Evolutionary conservation across 1,139 yeast genomes (phyloP), one percentile per base, ranked within the genome.

Genomic region (Sugiyamaella grinbergsii): DNA sequence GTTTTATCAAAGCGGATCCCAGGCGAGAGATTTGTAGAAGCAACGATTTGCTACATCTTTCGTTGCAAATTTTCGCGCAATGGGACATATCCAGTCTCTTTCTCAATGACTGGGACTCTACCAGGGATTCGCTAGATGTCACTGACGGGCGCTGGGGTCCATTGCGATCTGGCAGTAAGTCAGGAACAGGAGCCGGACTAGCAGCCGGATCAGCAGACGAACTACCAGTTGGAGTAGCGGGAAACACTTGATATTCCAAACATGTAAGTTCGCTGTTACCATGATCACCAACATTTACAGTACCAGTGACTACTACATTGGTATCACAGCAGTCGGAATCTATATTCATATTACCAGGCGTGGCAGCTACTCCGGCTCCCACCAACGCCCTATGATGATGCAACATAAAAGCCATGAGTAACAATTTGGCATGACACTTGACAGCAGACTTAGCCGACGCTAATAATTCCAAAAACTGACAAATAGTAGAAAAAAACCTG

Each of bases 391-490:
- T 43, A 38, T 57, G 57, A 40, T 58, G 61, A 43, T 53, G 51
- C 33, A 61, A 45, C 62, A 61, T 58, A 36, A 56, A 58, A 16
- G 61, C 65, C 54, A 61, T 57, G 16, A 61, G 53, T 7, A 61
- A 36, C 51, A 60, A 46, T 44, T 61, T 61, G 31, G 63, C 56
- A 41, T 60, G 61, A 49, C 64, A 61, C 31, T 44, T 42, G 26
- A 60, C 53, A 11, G 59, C 54, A 6, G 58, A 45, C 37, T 47
- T 55, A 33, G 55, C 60, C 13, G 52, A 54, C 5, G 59, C 62
- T 39, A 61, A 39, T 8, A 57, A 50, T 37, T 48, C 54, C 52
- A 61, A 47, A 16, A 61, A 43, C 24, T 34, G 32, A 23, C 56
- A 41, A 4, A 60, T 49, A 26, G 47, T 36, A 5, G 34, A 23